A percentile compares a stretch with the other conserved stretches of the same genome.
These are phyloP conservation scores for Salix viminalis DNA, from an alignment of 345 rosid species.

Conservation along the genomic window DNA sequence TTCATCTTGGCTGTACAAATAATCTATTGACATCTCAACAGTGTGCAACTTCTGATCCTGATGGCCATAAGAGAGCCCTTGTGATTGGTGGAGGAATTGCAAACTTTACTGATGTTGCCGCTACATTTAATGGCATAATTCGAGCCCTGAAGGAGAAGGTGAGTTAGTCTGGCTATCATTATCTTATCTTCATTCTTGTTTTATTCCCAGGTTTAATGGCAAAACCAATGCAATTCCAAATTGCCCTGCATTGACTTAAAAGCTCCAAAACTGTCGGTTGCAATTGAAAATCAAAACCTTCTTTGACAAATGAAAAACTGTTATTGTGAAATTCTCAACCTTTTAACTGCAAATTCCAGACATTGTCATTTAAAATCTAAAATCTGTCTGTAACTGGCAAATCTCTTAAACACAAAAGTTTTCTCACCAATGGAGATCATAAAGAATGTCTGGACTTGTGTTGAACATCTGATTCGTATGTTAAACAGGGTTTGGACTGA, in stretches of 20 bases:
- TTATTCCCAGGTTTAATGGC: neutral
- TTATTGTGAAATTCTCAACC: neutral
- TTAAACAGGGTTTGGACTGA: neutral
- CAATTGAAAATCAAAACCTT: neutral
- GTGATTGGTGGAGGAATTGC: slow-evolving; percentile 97
- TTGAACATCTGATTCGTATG: neutral
- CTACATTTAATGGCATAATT: slow-evolving; percentile 93
- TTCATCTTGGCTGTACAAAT: slow-evolving; percentile 4
- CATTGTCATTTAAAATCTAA: neutral
- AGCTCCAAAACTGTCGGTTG: neutral
- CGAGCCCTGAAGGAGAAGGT: slow-evolving; percentile 70
- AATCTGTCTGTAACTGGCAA: neutral
- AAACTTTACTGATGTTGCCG: slow-evolving; percentile 92
- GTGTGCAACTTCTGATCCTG: slow-evolving; percentile 92
- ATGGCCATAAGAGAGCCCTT: slow-evolving; percentile 80
- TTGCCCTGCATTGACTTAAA: neutral
- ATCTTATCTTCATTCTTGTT: neutral
- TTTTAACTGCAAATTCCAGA: neutral
- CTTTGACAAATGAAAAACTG: neutral
- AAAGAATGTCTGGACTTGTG: neutral
- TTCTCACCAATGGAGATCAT: neutral
- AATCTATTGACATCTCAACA: slow-evolving; percentile 18
- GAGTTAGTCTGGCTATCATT: neutral
- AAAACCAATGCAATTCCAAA: neutral
- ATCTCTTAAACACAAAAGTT: neutral